Evolutionary conservation across 2,329 filamentous ascomycete genomes (phyloP), one percentile per base, ranked within the genome.

Genomic region (Fusarium sp.): DNA sequence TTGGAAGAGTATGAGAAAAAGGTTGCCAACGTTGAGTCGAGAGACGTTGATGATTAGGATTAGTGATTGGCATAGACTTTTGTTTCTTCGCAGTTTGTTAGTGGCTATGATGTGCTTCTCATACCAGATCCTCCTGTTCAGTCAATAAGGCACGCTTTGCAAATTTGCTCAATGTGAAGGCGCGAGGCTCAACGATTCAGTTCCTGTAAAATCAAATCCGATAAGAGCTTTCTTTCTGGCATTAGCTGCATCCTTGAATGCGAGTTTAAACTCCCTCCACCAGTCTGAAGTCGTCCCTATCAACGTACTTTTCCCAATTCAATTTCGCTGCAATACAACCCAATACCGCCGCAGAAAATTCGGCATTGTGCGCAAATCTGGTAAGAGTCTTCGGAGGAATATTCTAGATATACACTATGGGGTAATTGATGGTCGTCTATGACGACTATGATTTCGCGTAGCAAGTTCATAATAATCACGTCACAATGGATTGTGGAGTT

Each of bases 21-120:
- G 2, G 60, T 8, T n/a, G 13, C 5, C 0, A 32, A 11, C 8
- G 23, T 18, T 6, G 57, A 64, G 8, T 57, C 35, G 6, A 46
- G 61, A 6, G 46, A 62, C 18, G 35, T 46, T 17, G 60, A 64
- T 35, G 60, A 62, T 7, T 64, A 61, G 48, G 17, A 6, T 6
- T 17, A 20, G 0, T 17, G 5, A 13, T 49, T 1, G n/a, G 9
- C 9, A 14, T 9, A 17, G n/a, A 17, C 2, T 17, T 23, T 6
- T 3, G 0, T 3, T 23, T 23, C 23, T 23, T 7, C 10, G 0
- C 45, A 9, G 10, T 30, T 30, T 30, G 10, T 9, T 11, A 30
- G 30, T 2, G 11, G 7, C 2, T 20, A 49, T 18, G 11, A 18
- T 11, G 30, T 30, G 30, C 30, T 30, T 30, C 6, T 30, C 8